Base-by-base conservation (phyloP, 331 rosid genomes). In the Phaseolus coccineus region DNA sequence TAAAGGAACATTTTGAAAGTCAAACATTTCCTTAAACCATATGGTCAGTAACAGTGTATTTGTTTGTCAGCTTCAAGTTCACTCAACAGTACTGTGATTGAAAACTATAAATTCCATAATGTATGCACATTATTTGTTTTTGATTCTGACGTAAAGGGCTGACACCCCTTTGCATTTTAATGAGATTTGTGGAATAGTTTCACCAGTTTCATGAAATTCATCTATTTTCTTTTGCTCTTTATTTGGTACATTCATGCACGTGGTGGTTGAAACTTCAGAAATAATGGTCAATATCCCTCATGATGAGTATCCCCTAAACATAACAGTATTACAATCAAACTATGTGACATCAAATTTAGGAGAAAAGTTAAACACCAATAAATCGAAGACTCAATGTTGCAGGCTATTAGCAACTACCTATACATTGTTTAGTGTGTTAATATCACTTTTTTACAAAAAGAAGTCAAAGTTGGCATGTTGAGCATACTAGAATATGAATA, bases 1-100 rank as follows among this genome's bases (percentile, higher is more conserved):
- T 65, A 53, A 39, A 76, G 35, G 74, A 25, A 14, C 40, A 46
- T 25, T 37, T 63, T 48, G 22, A 40, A 76, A 31, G 69, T 68
- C 39, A 57, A 64, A 44, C 68, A 12, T 39, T 33, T 27, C 19
- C 64, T 59, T 46, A 79, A 72, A 72, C 73, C 35, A 48, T 71
- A 24, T 61, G 73, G 66, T 42, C 35, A 62, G 55, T 25, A 35
- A 19, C 56, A 5, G 13, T 74, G 72, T 12, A 39, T 44, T 27
- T 40, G n/a, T 48, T 19, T 55, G 46, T 55, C 33, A 44, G 82
- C 46, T 63, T 70, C 78, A 61, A 61, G 62, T 61, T 69, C 51
- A 51, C 58, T 72, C 39, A 14, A 31, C 62, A 24, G 56, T 42
- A 42, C 1, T 71, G 66, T 64, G 37, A 50, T 8, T 50, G 52